Percentiles rank a stretch among this genome's conserved stretches.
These are phyloP conservation scores for Apiospora aurea DNA, from an alignment of 2,329 filamentous ascomycete species.

Conservation along the genomic window DNA sequence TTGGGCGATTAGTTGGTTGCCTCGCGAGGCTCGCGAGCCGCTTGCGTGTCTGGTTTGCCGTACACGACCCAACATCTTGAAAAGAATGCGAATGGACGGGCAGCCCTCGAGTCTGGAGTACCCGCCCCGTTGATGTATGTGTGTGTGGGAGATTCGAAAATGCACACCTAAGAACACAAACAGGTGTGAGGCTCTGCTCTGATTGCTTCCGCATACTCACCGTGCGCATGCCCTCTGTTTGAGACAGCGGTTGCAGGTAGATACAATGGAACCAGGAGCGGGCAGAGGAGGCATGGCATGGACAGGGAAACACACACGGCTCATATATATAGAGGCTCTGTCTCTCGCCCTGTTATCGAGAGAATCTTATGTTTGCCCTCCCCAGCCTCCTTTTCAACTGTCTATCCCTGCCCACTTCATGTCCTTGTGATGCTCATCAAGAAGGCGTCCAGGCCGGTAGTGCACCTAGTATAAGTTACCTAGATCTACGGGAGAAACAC, in stretches of 20 bases:
- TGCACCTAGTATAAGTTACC: not conserved
- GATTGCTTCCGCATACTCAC: constrained; percentile 10
- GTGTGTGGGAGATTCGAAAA: not conserved
- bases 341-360: not conserved
- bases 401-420: not conserved
- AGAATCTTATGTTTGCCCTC: not conserved
- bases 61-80: not conserved
- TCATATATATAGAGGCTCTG: not conserved
- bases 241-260: not conserved
- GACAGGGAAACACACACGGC: not conserved
- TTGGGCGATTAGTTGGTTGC: constrained; percentile 2
- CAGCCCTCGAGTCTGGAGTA: not conserved
- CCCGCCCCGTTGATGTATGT: not conserved
- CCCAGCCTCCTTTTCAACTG: constrained; percentile 1
- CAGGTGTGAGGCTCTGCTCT: not conserved
- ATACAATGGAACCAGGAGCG: not conserved
- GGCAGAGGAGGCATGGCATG: not conserved
- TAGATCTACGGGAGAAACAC: not conserved
- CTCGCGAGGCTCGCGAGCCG: not conserved
- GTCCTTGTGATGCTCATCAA: constrained; percentile 11
- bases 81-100: not conserved
- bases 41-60: not conserved
- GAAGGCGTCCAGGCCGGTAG: not conserved
- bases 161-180: not conserved
- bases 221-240: not conserved